phyloP scores from a whole-genome alignment of 768 basidiomycete genomes.

The Hericium coralloides region DNA sequence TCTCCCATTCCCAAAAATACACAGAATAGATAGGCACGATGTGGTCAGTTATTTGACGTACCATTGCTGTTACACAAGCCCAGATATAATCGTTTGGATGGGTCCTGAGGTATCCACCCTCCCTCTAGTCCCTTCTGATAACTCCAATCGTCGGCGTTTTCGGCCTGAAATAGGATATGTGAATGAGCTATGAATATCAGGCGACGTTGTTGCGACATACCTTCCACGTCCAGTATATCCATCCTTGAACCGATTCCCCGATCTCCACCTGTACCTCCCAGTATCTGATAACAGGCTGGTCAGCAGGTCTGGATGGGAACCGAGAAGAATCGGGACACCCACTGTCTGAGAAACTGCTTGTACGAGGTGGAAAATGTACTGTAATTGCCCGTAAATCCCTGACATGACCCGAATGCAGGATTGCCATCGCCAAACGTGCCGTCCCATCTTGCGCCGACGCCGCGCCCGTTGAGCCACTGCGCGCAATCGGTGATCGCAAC shows the following conservation, averaged over 20 bases:
- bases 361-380: slow-evolving; percentile 52
- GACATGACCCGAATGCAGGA: slow-evolving; percentile 50
- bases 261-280: slow-evolving; percentile 76
- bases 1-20: background rate
- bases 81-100: slow-evolving; percentile 56
- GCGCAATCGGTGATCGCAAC: slow-evolving; percentile 69
- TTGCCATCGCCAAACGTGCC: slow-evolving; percentile 37
- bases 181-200: no score
- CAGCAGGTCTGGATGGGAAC: background rate
- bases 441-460: slow-evolving; percentile 64
- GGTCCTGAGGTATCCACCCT: slow-evolving; percentile 71
- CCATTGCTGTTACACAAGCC: slow-evolving; percentile 36
- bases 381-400: slow-evolving; percentile 51
- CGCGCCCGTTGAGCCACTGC: slow-evolving; percentile 70
- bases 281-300: slow-evolving; percentile 33
- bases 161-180: slow-evolving; percentile 29
- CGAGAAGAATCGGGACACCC: slow-evolving; percentile 20
- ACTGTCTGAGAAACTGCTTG: slow-evolving; percentile 53
- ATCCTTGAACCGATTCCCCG: slow-evolving; percentile 63
- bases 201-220: slow-evolving; percentile 23
- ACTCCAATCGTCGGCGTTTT: slow-evolving; percentile 69
- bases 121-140: slow-evolving; percentile 66
- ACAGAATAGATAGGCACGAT: background rate
- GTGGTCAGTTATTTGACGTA: background rate
- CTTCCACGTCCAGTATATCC: slow-evolving; percentile 80